phyloP scores from a whole-genome alignment of 306 rosid species.

The Citrullus colocynthis region DNA sequence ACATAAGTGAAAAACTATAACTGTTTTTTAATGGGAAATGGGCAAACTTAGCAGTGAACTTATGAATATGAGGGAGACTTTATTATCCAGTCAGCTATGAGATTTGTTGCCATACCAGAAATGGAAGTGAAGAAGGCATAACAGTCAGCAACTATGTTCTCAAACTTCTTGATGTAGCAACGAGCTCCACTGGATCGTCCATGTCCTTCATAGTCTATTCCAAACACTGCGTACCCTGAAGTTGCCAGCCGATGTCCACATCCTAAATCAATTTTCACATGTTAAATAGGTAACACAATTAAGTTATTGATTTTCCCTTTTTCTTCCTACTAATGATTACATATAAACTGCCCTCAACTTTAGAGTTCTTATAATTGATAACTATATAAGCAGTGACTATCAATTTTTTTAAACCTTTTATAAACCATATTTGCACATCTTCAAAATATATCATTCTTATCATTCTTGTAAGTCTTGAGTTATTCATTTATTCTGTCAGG shows the following conservation, averaged over 20 bases:
- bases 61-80: neutral
- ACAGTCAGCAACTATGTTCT: slow-evolving; percentile 51
- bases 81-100: too few relatives aligned
- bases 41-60: neutral
- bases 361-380: too few relatives aligned
- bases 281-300: neutral
- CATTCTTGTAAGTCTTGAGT: too few relatives aligned
- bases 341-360: too few relatives aligned
- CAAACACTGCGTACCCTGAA: slow-evolving; percentile 68
- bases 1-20: neutral
- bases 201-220: slow-evolving; percentile 75
- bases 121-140: slow-evolving; percentile 41
- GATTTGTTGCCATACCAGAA: slow-evolving; percentile 26
- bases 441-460: too few relatives aligned
- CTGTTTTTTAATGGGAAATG: too few relatives aligned
- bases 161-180: slow-evolving; percentile 62
- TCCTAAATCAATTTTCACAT: slow-evolving; percentile 15
- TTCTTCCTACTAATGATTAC: neutral
- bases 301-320: neutral
- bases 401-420: too few relatives aligned
- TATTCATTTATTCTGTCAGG: too few relatives aligned
- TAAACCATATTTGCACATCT: too few relatives aligned
- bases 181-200: slow-evolving; percentile 70
- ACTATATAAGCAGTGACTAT: too few relatives aligned
- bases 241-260: slow-evolving; percentile 46